Percentiles rank a stretch among this genome's conserved stretches.
Conservation (phyloP, 768 basidiomycete genomes). For the Xanthoconium stramineum region DNA sequence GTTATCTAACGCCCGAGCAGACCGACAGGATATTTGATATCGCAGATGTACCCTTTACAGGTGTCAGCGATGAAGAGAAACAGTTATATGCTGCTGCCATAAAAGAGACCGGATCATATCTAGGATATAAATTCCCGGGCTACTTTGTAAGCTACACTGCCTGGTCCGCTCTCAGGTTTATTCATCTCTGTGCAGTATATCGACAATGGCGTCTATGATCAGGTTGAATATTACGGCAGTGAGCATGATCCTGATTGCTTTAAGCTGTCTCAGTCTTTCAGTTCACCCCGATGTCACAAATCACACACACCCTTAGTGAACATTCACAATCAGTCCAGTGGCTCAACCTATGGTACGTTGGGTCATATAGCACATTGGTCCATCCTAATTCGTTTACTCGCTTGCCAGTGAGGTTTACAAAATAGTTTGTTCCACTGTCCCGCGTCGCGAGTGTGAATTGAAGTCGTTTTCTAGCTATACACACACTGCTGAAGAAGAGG, state of each 20-base stretch:
- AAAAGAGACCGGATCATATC: too few relatives aligned
- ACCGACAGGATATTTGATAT: too few relatives aligned
- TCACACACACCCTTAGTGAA: slow-evolving; percentile 51
- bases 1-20: too few relatives aligned
- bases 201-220: too few relatives aligned
- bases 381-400: not conserved
- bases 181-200: not conserved
- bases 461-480: slow-evolving; percentile 39
- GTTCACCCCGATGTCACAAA: slow-evolving; percentile 50
- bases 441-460: not conserved
- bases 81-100: too few relatives aligned
- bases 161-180: not conserved
- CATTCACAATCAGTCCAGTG: slow-evolving; percentile 41
- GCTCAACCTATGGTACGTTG: slow-evolving; percentile 42
- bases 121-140: too few relatives aligned
- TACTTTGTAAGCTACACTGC: too few relatives aligned
- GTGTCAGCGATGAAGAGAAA: too few relatives aligned
- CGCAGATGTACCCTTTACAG: too few relatives aligned
- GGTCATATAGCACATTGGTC: not conserved
- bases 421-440: slow-evolving; percentile 43
- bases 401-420: slow-evolving; percentile 56
- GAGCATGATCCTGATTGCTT: slow-evolving; percentile 47
- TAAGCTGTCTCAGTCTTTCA: slow-evolving; percentile 18
- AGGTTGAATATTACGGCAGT: too few relatives aligned
- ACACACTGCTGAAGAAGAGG: too few relatives aligned